Evolutionary conservation across 108 stramenopile species (phyloP).

Genomic region (Cylindrotheca closterium): DNA sequence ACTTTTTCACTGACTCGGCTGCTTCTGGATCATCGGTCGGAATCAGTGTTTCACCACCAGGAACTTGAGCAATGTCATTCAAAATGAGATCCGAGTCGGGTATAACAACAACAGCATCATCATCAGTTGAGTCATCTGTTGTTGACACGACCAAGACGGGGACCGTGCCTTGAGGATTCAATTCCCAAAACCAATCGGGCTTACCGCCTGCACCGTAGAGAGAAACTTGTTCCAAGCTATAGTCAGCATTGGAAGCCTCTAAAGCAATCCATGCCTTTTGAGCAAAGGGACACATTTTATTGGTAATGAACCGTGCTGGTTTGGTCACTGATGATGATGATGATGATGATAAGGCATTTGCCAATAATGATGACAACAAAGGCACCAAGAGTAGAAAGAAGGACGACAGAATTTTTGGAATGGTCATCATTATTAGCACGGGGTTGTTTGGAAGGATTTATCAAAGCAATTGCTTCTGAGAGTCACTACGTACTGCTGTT

Average conservation of each 20-base stretch:
- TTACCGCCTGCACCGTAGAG: conserved; percentile 79
- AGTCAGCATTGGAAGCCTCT: conserved; percentile 47
- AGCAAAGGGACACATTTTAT: conserved; percentile 78
- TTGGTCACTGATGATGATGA: conserved; percentile 1
- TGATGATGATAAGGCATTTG: too few species aligned
- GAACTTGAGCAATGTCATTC: conserved; percentile 43
- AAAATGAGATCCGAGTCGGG: conserved; percentile 79
- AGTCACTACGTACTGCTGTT: too few species aligned
- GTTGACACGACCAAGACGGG: conserved; percentile 55
- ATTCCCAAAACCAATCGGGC: conserved; percentile 81
- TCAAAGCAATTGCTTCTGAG: too few species aligned
- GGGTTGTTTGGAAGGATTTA: too few species aligned
- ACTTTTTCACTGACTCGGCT: conserved; percentile 27
- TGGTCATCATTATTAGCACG: too few species aligned
- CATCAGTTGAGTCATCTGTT: conserved; percentile 14
- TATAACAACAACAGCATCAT: conserved; percentile 22
- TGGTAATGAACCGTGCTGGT: conserved; percentile 53
- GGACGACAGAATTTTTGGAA: too few species aligned
- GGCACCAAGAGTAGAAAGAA: too few species aligned
- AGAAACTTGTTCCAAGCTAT: conserved; percentile 62
- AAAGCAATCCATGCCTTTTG: conserved; percentile 85
- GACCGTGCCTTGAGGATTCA: conserved; percentile 76
- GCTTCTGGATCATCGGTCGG: conserved; percentile 2
- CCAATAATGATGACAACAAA: too few species aligned
- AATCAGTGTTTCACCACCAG: conserved; percentile 1